Conservation (phyloP, 2,329 filamentous ascomycete species). For the Cryphonectria parasitica region DNA sequence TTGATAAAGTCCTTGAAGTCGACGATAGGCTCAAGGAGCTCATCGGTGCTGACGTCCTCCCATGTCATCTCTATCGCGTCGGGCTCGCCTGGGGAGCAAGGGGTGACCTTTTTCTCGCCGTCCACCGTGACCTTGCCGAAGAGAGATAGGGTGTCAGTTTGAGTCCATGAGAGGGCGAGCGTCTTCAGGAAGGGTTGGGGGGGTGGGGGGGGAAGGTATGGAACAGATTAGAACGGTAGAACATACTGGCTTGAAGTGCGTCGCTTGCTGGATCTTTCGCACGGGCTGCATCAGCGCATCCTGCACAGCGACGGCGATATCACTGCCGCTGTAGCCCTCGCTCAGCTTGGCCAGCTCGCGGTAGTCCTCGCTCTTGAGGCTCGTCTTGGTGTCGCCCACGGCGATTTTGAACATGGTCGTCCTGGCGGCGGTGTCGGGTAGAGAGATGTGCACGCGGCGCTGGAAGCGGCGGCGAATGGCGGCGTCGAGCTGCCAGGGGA, state of each 20-base stretch:
- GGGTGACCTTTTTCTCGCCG: constrained; percentile 71
- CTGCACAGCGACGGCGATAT: constrained; percentile 95
- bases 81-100: constrained; percentile 88
- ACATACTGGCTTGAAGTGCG: constrained; percentile 91
- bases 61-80: constrained; percentile 93
- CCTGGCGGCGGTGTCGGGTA: constrained; percentile 84
- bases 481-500: constrained; percentile 96
- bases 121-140: constrained; percentile 69
- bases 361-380: constrained; percentile 77
- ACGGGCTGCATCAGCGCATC: constrained; percentile 97
- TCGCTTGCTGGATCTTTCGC: constrained; percentile 93
- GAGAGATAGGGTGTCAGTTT: neutral
- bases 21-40: constrained; percentile 84
- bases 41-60: constrained; percentile 82
- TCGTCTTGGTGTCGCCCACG: constrained; percentile 90
- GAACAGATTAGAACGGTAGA: neutral
- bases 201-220: too few relatives aligned
- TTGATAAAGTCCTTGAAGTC: constrained; percentile 91
- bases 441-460: constrained; percentile 89
- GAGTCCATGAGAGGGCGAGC: neutral
- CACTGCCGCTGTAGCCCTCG: constrained; percentile 93
- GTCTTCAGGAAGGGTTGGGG: neutral
- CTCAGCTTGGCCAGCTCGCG: constrained; percentile 78
- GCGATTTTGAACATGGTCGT: constrained; percentile 95
- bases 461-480: constrained; percentile 97